These are phyloP conservation scores for Dalbergia cochinchinensis DNA, from an alignment of 306 rosid genomes.

Conservation along the genomic window DNA sequence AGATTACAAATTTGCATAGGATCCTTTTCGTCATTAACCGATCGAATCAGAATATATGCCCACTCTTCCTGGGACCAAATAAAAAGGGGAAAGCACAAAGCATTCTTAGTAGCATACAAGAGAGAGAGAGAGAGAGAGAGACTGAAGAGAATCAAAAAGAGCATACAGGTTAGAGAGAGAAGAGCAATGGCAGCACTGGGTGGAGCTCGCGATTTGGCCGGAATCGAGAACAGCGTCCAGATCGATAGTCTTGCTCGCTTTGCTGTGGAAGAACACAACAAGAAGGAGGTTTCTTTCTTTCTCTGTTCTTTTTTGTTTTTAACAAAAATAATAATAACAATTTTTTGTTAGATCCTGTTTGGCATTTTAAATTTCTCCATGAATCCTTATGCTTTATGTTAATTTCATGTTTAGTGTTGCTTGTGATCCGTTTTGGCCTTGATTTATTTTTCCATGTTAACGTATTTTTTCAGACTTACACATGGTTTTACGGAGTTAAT, in stretches of 20 bases:
- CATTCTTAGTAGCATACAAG: not conserved
- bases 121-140: constrained; percentile 2
- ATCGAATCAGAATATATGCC: not conserved
- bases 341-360: not conserved
- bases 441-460: too few relatives aligned
- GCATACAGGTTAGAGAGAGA: not conserved
- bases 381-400: not conserved
- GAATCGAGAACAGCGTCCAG: constrained; percentile 45
- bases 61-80: not conserved
- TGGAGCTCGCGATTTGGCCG: constrained; percentile 20
- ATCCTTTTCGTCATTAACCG: not conserved
- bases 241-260: constrained; percentile 54
- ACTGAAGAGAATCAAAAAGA: not conserved
- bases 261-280: constrained; percentile 55
- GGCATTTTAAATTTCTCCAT: constrained; percentile 5
- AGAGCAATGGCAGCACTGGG: constrained; percentile 43
- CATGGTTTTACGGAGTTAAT: too few relatives aligned
- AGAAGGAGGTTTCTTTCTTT: constrained; percentile 44
- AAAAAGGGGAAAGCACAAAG: not conserved
- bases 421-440: not conserved
- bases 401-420: not conserved
- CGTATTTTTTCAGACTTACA: not conserved
- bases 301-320: not conserved
- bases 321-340: not conserved
- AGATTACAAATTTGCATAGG: not conserved